Base-by-base conservation (phyloP, 1,139 yeast genomes). In the Kodamaea suecica region DNA sequence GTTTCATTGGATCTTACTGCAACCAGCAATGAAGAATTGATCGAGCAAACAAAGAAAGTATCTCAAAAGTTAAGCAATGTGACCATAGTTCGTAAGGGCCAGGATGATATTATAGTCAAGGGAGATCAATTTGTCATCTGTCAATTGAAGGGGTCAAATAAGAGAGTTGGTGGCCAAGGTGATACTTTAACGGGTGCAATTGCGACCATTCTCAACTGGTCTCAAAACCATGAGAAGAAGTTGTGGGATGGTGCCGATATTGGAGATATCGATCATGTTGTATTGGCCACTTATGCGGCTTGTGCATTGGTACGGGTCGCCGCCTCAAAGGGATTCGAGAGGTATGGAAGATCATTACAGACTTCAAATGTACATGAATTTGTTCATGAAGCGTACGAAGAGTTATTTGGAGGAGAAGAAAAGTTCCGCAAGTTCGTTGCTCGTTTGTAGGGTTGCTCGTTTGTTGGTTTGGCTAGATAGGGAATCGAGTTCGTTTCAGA, bases 91-190 rank as follows among this genome's bases (percentile, higher is more conserved):
- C 76, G 84, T 33, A 92, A 92, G 57, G 97, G 97, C 1, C 44
- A 50, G 1, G 48, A 48, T 2, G 98, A 92, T 50, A 45, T 73
- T 28, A 81, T 88, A 17, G 83, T 78, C 10, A 66, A 71, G 37
- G 75, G 74, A 4, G 67, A 66, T 14, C 49, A 49, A 8, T 52
- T 55, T 27, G 42, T 81, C 4, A 51, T 62, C 6, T 70, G 66
- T 40, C 64, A 62, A 6, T 52, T 66, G 15, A 48, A 57, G 13
- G 97, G 97, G 0, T 81, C 92, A 59, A 42, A 43, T 27, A 80
- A 82, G 47, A 66, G 95, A 17, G 87, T 81, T 7, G 90, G 94
- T n/a, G 95, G 95, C 0, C 95, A 85, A 57, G 95, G 95, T 9
- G 95, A 85, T 49, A 80, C 94, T 0, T 55, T 85, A 29, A 72